Base-by-base conservation (phyloP, 2,329 filamentous ascomycete species). In the Claviceps fusiformis region DNA sequence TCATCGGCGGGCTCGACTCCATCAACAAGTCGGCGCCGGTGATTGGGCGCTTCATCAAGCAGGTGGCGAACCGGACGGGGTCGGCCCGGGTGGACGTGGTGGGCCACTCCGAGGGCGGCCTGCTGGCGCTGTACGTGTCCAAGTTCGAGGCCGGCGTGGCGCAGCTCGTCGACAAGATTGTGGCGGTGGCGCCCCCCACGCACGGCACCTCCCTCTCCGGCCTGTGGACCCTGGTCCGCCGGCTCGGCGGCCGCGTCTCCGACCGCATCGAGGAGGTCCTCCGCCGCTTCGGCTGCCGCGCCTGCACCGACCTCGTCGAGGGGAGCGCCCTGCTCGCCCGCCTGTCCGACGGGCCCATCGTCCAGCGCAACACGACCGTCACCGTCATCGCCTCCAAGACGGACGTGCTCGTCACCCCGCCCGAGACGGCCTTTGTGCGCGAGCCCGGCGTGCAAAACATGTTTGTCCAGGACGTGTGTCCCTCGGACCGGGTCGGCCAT, bases 41-140 rank as follows among this genome's bases (percentile, higher is more conserved):
- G 35, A 61, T 63, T 35, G 59, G 59, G 43, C 55, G 45, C 41
- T 59, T 62, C 37, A 50, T 63, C 46, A 47, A 41, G 0, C 35
- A 59, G 35, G 61, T 63, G 19, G 43, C 54, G 10, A 17, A 46
- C 17, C 55, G 53, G 47, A 63, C 61, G 3, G 58, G 57, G 7
- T 56, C 60, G n/a, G 19, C 13, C n/a, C 60, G 60, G 54, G 51
- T 63, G 17, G 61, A 63, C 49, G 37, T 63, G 7, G 56, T 62
- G 39, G 60, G 61, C 24, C 61, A 63, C 53, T 61, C 59, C 27
- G 61, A 63, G 50, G 61, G 61, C 31, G 61, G 45, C 29, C 59
- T 63, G 45, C 59, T 59, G 51, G n/a, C 57, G 13, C 53, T 63
- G 17, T 63, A 62, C 55, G 56, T 52, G 19, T 49, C 61, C 47